Base-by-base conservation (phyloP, 2,329 filamentous ascomycete species). In the Didymella segeticola region DNA sequence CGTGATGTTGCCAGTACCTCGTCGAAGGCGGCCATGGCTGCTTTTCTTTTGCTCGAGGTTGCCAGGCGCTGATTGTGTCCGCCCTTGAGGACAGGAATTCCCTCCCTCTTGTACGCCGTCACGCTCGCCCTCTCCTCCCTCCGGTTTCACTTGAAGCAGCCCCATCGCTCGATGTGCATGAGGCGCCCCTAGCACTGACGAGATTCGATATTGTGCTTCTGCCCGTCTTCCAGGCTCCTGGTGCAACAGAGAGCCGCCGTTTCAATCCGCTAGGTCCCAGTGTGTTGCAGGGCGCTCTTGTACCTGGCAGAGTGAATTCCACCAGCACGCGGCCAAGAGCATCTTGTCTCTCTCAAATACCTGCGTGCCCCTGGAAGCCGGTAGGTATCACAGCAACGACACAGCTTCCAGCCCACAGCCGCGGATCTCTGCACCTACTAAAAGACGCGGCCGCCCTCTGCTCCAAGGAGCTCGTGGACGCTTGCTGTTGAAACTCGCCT, bases 301-400 rank as follows among this genome's bases (percentile, higher is more conserved):
- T 76, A 62, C 72, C 74, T 75, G 72, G 72, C 68, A 66, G 59
- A 66, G 58, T 63, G 63, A 70, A 61, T 57, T 62, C 55, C 51
- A 60, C 62, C 63, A 58, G 61, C 66, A 70, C 67, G 67, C 70
- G 62, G 66, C 67, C 60, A 70, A 61, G 58, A 69, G 64, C 61
- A 11, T 63, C 62, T 58, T 69, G 64, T 73, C 62, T 68, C 67
- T 69, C 43, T 48, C 65, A 73, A 74, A 75, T 75, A 75, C 72
- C 39, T 73, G 70, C 68, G 59, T 67, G 66, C 69, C 71, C 71
- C 72, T 72, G 68, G 69, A 63, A 56, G 53, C 53, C 47, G 47
- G 63, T 64, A 58, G 64, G 70, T 73, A 68, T 69, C 66, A 74
- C 72, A 68, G 64, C 68, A 72, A 74, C 70, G 66, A 72, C 67